phyloP scores from a whole-genome alignment of 345 rosid species.

The Gynandropsis gynandra region DNA sequence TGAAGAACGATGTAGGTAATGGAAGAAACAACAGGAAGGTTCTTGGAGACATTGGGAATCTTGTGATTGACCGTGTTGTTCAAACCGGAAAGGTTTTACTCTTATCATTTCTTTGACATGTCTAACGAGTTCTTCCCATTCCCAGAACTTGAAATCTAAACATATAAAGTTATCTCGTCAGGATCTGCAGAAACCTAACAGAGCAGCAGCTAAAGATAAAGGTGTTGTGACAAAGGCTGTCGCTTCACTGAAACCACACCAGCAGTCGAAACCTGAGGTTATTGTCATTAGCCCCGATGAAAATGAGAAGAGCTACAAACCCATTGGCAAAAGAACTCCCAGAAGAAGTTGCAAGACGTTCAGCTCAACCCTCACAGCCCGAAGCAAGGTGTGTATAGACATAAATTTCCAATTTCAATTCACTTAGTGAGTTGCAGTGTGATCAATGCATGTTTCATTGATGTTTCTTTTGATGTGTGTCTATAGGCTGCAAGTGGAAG shows the following conservation, averaged over 20 bases:
- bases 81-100: constrained; percentile 39
- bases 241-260: too few relatives aligned
- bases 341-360: constrained; percentile 33
- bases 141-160: constrained; percentile 26
- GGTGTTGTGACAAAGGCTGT: too few relatives aligned
- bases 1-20: constrained; percentile 39
- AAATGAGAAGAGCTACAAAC: constrained; percentile 1
- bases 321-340: constrained; percentile 1
- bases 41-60: constrained; percentile 85
- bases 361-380: constrained; percentile 69
- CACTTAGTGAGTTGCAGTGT: not conserved
- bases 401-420: too few relatives aligned
- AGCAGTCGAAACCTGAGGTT: constrained; percentile 14
- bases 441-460: not conserved
- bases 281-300: not conserved
- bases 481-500: constrained; percentile 62
- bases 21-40: constrained; percentile 62
- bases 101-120: too few relatives aligned
- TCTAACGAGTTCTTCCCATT: constrained; percentile 18
- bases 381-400: constrained; percentile 92
- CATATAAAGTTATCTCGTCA: constrained; percentile 25
- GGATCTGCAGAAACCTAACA: constrained; percentile 17
- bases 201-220: constrained; percentile 20
- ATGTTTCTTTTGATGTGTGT: not conserved
- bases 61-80: constrained; percentile 38